phyloP scores from a whole-genome alignment of 306 rosid genomes.

The Purshia tridentata region DNA sequence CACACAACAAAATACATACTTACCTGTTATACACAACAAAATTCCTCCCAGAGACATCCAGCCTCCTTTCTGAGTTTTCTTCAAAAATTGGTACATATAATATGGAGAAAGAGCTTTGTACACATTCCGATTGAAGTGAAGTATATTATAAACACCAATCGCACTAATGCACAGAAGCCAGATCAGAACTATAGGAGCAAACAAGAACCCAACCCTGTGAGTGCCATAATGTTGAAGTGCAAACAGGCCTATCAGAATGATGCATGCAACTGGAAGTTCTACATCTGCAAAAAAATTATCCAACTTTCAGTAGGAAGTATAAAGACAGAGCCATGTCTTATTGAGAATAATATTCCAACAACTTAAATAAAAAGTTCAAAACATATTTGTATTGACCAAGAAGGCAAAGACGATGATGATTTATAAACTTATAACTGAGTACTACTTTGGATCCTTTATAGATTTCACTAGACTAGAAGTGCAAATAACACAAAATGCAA shows the following conservation, averaged over 20 bases:
- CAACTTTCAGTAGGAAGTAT: slow-evolving; percentile 25
- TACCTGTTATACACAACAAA: slow-evolving; percentile 85
- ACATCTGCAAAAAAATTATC: slow-evolving; percentile 56
- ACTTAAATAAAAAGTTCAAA: not conserved
- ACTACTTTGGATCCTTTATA: not conserved
- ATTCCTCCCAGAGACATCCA: slow-evolving; percentile 96
- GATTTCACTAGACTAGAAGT: not conserved
- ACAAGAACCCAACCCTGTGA: slow-evolving; percentile 88
- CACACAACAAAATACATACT: too few species aligned
- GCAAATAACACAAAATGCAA: not conserved
- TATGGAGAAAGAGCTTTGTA: slow-evolving; percentile 80
- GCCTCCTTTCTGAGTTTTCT: slow-evolving; percentile 67
- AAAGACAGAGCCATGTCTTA: slow-evolving; percentile 11
- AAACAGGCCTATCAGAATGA: slow-evolving; percentile 75
- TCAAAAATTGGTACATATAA: slow-evolving; percentile 60
- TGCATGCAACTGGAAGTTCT: slow-evolving; percentile 79
- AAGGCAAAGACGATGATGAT: not conserved
- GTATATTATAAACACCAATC: slow-evolving; percentile 85
- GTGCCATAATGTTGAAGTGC: slow-evolving; percentile 97
- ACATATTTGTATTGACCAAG: not conserved
- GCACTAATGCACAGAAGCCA: slow-evolving; percentile 89
- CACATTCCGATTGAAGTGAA: slow-evolving; percentile 63
- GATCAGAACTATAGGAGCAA: slow-evolving; percentile 74
- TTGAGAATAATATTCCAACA: not conserved
- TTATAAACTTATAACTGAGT: not conserved